A percentile compares a stretch with the other conserved stretches of the same genome.
phyloP scores from a whole-genome alignment of 495 filamentous ascomycete genomes.

The Neurospora intermedia region DNA sequence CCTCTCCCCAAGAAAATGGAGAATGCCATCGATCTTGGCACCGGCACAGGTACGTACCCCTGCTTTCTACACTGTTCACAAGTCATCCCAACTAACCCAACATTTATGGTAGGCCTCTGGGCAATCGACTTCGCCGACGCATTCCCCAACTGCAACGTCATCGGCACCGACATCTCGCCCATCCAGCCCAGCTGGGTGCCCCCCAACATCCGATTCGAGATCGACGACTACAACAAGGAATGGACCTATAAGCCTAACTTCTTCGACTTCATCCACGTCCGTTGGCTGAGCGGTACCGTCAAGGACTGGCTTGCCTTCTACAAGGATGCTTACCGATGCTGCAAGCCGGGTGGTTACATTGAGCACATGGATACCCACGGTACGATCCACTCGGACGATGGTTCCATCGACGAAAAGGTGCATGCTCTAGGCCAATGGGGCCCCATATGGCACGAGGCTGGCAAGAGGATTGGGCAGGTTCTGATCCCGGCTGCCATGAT shows the following conservation, averaged over 20 bases:
- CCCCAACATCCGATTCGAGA: conserved; percentile 45
- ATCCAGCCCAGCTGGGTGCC: conserved; percentile 48
- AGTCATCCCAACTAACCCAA: background rate
- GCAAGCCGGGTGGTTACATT: conserved; percentile 30
- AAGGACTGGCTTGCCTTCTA: conserved; percentile 35
- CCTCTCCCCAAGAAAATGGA: conserved; percentile 37
- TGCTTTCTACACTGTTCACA: background rate
- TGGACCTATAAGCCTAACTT: conserved; percentile 34
- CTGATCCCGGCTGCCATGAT: conserved; percentile 30
- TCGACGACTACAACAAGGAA: conserved; percentile 46
- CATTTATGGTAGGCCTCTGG: background rate
- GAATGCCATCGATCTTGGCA: conserved; percentile 50
- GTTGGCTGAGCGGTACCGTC: conserved; percentile 41
- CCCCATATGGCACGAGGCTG: conserved; percentile 15
- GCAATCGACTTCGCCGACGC: conserved; percentile 1
- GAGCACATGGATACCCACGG: conserved; percentile 12
- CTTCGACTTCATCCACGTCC: conserved; percentile 48
- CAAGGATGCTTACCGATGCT: conserved; percentile 17
- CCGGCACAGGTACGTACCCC: conserved; percentile 23
- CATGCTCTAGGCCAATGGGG: conserved; percentile 22
- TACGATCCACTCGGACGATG: background rate
- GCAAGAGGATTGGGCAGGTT: conserved; percentile 5
- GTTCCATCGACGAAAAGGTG: background rate
- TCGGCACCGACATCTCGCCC: conserved; percentile 52
- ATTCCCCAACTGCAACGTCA: conserved; percentile 9